Evolutionary conservation across 768 basidiomycete species (phyloP), one percentile per base, ranked within the genome.

Genomic region (Termitomyces bulborhizus): DNA sequence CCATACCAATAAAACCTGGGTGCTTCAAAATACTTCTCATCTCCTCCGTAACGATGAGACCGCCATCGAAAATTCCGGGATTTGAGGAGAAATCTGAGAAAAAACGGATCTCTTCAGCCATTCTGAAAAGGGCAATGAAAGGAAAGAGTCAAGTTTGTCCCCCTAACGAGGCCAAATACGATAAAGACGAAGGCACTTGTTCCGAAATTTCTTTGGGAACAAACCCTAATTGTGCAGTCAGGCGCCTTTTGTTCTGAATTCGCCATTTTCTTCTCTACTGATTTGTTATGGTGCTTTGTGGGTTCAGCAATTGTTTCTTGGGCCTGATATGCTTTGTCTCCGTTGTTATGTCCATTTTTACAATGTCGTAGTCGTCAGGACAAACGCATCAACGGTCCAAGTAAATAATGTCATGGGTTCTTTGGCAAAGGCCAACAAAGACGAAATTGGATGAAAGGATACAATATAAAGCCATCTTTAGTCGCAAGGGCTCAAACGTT

Each of bases 1-100:
- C 53, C 2, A 53, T 12, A 31, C 50, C 56, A 26, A 73, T 46
- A 51, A 60, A 69, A 9, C 71, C 71, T 0, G 69, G 68, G 31
- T 63, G 57, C 3, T 62, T 54, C 8, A 74, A 53, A 24, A 72
- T 63, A 0, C 56, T 51, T 13, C 37, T 45, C 69, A 73, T 69
- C 40, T 68, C 60, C 7, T 52, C 46, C 2, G 69, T 63, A 0
- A 73, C 67, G 1, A 46, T 42, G 32, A 72, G 66, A 1, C 71
- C 71, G 1, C 65, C 67, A 66, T 58, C 53, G 26, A 37, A 44
- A 18, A 13, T 13, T 5, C 34, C 32, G 29, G n/a, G 8, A 41
- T 32, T 31, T 21, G 40, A 32, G 16, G 4, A 41, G 5, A 41
- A 36, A 41, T 29, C 11, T 7, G 39, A 26, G 12, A 40, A 51